Percentiles rank a stretch among this genome's conserved stretches.
Evolutionary conservation across 2,329 filamentous ascomycete genomes (phyloP).

Genomic region (Cytospora piceae): DNA sequence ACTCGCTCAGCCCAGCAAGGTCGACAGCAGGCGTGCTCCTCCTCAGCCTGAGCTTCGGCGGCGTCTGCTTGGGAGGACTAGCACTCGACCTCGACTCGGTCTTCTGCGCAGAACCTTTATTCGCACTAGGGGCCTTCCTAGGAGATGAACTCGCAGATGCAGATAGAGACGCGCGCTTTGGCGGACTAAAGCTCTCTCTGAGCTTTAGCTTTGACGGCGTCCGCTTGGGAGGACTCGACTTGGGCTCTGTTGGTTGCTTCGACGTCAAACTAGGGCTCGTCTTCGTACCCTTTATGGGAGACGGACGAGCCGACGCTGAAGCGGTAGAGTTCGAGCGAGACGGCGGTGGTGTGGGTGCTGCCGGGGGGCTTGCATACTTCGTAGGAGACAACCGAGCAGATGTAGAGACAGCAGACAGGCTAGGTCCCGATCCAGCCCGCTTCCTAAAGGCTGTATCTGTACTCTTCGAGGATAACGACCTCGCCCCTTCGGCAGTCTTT

Average conservation of each 20-base stretch:
- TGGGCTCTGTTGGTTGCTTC: not conserved
- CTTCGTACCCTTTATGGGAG: not conserved
- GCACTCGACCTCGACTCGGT: conserved; percentile 4
- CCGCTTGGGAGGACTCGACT: conserved; percentile 6
- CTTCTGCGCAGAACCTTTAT: not conserved
- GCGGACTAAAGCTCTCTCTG: conserved; percentile 6
- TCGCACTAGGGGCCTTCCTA: too few relatives aligned
- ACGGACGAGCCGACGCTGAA: not conserved
- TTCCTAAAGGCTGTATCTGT: not conserved
- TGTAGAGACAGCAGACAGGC: not conserved
- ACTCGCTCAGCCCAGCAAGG: not conserved
- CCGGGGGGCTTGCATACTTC: not conserved
- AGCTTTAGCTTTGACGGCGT: conserved; percentile 14
- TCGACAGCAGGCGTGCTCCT: conserved; percentile 10
- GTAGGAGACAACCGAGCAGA: not conserved
- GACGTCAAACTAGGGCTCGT: not conserved
- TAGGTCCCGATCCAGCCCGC: not conserved
- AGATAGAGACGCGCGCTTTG: not conserved
- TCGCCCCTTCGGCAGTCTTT: conserved; percentile 9
- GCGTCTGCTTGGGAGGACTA: conserved; percentile 15
- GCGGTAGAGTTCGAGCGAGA: conserved; percentile 10
- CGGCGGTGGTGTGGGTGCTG: conserved; percentile 6
- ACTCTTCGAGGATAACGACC: conserved; percentile 2
- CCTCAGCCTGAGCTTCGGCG: conserved; percentile 23
- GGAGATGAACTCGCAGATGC: not conserved